Evolutionary conservation across 805 yeast species (phyloP), one percentile per base, ranked within the genome.

Genomic region (Nakazawaea ishiwadae): DNA sequence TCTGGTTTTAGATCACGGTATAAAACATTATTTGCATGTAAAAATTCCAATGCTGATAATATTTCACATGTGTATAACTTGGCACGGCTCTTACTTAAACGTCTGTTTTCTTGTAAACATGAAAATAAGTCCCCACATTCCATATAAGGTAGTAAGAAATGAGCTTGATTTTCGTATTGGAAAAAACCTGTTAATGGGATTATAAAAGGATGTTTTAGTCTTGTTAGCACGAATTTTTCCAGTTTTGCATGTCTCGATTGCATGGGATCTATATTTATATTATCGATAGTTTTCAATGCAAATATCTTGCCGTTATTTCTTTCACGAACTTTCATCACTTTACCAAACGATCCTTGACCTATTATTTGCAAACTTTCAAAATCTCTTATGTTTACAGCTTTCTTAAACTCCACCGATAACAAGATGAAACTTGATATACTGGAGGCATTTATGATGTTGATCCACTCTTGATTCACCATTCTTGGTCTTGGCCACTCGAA

Each of bases 271-370:
- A 93, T 88, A 56, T 91, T 96, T 15, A 95, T 87, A 59, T 91
- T 91, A 51, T 97, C 73, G 48, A 91, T 79, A 0, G 96, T 89
- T 62, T 91, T 91, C 57, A 91, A 68, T 2, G 99, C 99, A 60
- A 91, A 93, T 16, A 93, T 81, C 59, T 91, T 93, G 49, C 83
- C 83, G 2, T 98, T 91, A 62, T 93, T 98, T 53, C 85, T 87
- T 65, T 91, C 93, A 48, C 88, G 81, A 34, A 91, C 98, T 63
- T 91, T 99, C 98, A 91, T 91, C 40, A 91, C 99, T 63, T 93
- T 93, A 38, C 99, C 99, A 59, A 93, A 91, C 9, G 96, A 88
- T 5, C 99, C 99, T 60, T 93, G 90, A 27, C 99, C 99, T 42
- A 91, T 87, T 17, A 91, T 98, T 62, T 91, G 93, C 51, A 91